Percentiles rank a stretch among this genome's conserved stretches.
Evolutionary conservation across 257 asterid genomes (phyloP).

Genomic region (Primulina tabacum): DNA sequence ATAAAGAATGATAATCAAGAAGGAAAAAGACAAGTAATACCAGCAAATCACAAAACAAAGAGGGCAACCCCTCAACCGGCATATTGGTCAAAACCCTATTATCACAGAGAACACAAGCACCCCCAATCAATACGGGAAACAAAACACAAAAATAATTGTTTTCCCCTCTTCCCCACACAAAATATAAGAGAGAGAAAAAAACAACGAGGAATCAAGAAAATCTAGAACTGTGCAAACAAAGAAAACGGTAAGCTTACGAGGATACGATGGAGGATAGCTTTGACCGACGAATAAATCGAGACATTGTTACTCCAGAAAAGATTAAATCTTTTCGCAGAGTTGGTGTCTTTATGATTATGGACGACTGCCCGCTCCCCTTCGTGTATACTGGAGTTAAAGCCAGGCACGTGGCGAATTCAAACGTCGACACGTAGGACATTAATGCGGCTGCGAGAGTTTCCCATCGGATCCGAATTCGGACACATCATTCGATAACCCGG

Average conservation of each 20-base stretch:
- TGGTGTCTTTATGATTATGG: neutral
- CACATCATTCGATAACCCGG: neutral
- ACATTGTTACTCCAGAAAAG: conserved; percentile 33
- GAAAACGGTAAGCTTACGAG: conserved; percentile 37
- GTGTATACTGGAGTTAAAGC: neutral
- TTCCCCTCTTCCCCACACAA: conserved; percentile 3
- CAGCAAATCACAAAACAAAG: too few relatives aligned
- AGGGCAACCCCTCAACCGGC: neutral
- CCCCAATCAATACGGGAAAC: neutral
- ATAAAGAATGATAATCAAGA: too few relatives aligned
- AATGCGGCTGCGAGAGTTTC: neutral
- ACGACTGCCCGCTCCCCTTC: too few relatives aligned
- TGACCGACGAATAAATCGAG: conserved; percentile 62
- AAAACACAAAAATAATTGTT: neutral
- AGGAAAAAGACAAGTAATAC: too few relatives aligned
- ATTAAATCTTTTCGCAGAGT: conserved; percentile 2
- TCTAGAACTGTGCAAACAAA: neutral
- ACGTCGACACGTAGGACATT: neutral
- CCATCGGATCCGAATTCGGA: neutral
- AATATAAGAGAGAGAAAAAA: conserved; percentile 3
- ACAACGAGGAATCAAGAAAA: neutral
- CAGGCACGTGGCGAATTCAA: neutral
- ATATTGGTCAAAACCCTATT: neutral
- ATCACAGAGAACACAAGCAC: conserved; percentile 1
- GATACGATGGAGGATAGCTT: conserved; percentile 44